Evolutionary conservation across 2,329 filamentous ascomycete genomes (phyloP).

Genomic region (Herpotrichia juniperi): DNA sequence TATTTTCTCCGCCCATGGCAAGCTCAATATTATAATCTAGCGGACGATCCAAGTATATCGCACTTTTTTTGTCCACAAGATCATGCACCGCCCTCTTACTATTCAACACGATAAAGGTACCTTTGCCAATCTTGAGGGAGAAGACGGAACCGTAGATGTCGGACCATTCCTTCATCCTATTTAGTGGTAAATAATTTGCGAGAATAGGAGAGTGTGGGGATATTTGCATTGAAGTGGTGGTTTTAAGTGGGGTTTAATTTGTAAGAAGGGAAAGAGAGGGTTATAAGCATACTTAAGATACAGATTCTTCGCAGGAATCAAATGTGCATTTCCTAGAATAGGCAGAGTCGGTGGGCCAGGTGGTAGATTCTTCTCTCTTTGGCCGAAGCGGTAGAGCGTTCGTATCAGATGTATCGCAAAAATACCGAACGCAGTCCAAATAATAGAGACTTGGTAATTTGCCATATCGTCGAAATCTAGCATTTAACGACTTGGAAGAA

Average conservation of each 20-base stretch:
- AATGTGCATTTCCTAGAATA: constrained; percentile 13
- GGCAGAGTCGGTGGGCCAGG: constrained; percentile 12
- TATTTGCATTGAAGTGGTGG: neutral
- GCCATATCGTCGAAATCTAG: neutral
- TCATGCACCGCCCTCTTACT: constrained; percentile 20
- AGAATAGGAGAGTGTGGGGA: neutral
- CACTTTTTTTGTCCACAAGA: constrained; percentile 25
- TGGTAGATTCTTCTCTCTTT: constrained; percentile 8
- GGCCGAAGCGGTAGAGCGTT: constrained; percentile 6
- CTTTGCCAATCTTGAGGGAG: constrained; percentile 24
- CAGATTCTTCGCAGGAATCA: constrained; percentile 7
- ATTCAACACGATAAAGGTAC: constrained; percentile 24
- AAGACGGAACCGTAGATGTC: constrained; percentile 23
- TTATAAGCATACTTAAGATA: neutral
- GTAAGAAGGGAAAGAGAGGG: too few relatives aligned
- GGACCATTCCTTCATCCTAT: constrained; percentile 24
- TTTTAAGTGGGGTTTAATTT: too few relatives aligned
- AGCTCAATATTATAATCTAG: constrained; percentile 12
- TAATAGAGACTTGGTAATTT: neutral
- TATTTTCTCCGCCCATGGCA: constrained; percentile 6
- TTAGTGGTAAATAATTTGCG: neutral
- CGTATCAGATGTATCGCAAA: neutral
- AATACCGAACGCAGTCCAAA: neutral
- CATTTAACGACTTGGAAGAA: neutral
- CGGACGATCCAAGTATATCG: constrained; percentile 19